phyloP scores from a whole-genome alignment of 2,329 filamentous ascomycete species.

The Trichoderma gracile region DNA sequence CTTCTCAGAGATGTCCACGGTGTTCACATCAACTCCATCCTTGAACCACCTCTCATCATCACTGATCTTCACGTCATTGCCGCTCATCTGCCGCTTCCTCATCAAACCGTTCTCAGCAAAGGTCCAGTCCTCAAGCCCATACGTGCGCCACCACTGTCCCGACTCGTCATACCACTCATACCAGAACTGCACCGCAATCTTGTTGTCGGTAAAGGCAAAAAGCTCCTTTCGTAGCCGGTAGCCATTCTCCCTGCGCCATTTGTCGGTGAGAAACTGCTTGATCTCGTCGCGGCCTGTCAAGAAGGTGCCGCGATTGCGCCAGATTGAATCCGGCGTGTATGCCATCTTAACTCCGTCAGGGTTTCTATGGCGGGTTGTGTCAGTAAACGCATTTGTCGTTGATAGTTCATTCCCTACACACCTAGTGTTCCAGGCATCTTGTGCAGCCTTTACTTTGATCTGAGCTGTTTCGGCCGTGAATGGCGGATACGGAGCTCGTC shows the following conservation, averaged over 20 bases:
- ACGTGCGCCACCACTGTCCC: constrained; percentile 83
- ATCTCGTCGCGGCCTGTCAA: constrained; percentile 69
- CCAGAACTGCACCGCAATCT: constrained; percentile 88
- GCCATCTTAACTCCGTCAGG: constrained; percentile 66
- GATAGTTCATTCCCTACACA: constrained; percentile 38
- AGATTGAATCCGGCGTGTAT: constrained; percentile 75
- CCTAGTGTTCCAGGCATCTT: constrained; percentile 80
- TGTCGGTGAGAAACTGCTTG: constrained; percentile 65
- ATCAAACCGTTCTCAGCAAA: constrained; percentile 70
- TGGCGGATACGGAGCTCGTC: constrained; percentile 59
- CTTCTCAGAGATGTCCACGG: constrained; percentile 64
- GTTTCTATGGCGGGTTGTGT: constrained; percentile 48
- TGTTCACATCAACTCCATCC: constrained; percentile 68
- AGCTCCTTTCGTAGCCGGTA: constrained; percentile 82
- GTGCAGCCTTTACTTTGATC: constrained; percentile 79
- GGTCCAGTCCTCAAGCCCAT: constrained; percentile 80
- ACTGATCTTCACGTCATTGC: constrained; percentile 65
- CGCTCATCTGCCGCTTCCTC: constrained; percentile 75
- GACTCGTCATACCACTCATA: constrained; percentile 73
- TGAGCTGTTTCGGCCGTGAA: constrained; percentile 72
- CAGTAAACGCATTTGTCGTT: not conserved
- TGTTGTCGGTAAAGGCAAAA: constrained; percentile 73
- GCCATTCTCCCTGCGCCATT: constrained; percentile 71
- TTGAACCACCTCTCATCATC: constrained; percentile 68
- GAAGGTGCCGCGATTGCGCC: constrained; percentile 76